Evolutionary conservation across 306 rosid species (phyloP).

Genomic region (Cajanus cajan): DNA sequence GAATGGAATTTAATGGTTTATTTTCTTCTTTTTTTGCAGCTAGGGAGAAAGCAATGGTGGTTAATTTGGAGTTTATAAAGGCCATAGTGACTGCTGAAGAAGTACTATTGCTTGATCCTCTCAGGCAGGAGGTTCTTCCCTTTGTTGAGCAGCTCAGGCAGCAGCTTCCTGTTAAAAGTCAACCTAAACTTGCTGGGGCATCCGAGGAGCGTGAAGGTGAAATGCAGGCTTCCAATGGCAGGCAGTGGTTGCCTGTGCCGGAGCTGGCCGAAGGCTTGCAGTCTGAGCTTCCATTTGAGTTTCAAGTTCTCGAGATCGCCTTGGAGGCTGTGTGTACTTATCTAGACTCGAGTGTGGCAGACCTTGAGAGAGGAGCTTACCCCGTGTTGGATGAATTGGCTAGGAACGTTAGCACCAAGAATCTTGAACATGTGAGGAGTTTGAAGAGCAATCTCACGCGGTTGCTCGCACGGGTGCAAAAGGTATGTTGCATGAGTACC

Average conservation of each 20-base stretch:
- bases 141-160: slow-evolving; percentile 89
- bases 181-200: slow-evolving; percentile 41
- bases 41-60: slow-evolving; percentile 99
- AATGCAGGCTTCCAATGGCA: slow-evolving; percentile 43
- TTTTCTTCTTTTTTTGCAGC: slow-evolving; percentile 24
- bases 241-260: slow-evolving; percentile 47
- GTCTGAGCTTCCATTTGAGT: slow-evolving; percentile 88
- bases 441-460: slow-evolving; percentile 96
- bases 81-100: slow-evolving; percentile 93
- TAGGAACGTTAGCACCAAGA: slow-evolving; percentile 93
- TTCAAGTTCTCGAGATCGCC: slow-evolving; percentile 95
- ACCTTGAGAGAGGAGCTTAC: slow-evolving; percentile 89
- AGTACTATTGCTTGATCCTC: slow-evolving; percentile 85
- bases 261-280: slow-evolving; percentile 70
- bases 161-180: slow-evolving; percentile 62
- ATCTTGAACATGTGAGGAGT: slow-evolving; percentile 93
- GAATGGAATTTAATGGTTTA: not conserved
- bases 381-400: slow-evolving; percentile 95
- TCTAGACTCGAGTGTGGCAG: slow-evolving; percentile 79
- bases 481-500: slow-evolving; percentile 48
- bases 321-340: slow-evolving; percentile 84
- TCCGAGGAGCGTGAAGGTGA: slow-evolving; percentile 59
- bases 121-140: slow-evolving; percentile 80
- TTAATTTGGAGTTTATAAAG: slow-evolving; percentile 81
- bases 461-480: slow-evolving; percentile 89